Evolutionary conservation across 2,329 filamentous ascomycete species (phyloP), one percentile per base, ranked within the genome.

Genomic region (Tympanopsis confertula): DNA sequence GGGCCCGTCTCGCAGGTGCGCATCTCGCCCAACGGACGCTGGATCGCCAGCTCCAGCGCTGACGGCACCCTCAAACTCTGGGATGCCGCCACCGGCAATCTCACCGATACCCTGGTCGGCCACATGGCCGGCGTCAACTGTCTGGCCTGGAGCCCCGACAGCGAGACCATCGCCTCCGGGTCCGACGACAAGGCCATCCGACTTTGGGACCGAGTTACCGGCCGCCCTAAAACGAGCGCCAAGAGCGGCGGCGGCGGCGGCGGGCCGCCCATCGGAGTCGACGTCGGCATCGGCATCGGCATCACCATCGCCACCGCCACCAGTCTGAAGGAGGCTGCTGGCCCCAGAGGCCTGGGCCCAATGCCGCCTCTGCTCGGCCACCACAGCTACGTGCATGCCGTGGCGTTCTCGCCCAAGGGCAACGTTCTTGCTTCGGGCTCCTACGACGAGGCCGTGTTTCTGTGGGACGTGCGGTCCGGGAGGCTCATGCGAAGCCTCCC

Each of bases 101-200:
- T 91, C 43, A 76, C 89, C 54, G 84, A 94, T 50, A 94, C 86
- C 0, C 75, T 98, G 19, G 84, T 94, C 51, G 91, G 88, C 5
- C 91, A 98, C 61, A 74, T 95, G 54, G 88, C 89, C 1, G 91
- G 91, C 42, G 78, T 98, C 14, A 94, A 85, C 22, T 89, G 86
- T 28, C 71, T 98, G 35, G 82, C 88, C 14, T 98, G 91, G 91
- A 82, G 82, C 42, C 88, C 89, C 0, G 87, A 96, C 56, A 86
- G 82, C 43, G 79, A 80, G 47, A 86, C 84, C 3, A 71, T 98
- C 35, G 91, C 89, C 4, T 89, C 86, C 7, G 91, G 89, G 18
- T 89, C 85, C 4, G 91, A 98, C 59, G 91, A 98, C 69, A 98
- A 96, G 62, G 78, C 83, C 1, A 96, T 98, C 44, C 77, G 91